Evolutionary conservation across 345 rosid species (phyloP).

Genomic region (Bretschneidera sinensis): DNA sequence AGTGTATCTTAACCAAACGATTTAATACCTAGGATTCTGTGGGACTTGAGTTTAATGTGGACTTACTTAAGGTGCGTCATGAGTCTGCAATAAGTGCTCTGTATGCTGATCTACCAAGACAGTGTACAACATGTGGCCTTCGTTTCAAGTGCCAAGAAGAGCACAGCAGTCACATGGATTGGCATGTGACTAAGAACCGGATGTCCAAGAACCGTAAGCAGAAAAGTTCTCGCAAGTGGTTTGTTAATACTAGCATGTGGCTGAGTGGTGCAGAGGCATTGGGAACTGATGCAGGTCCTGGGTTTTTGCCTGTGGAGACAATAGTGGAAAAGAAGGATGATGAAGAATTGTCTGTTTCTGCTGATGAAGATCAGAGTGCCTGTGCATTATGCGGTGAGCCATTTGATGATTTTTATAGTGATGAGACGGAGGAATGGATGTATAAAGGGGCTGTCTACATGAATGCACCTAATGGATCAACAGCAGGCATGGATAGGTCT

Average conservation of each 20-base stretch:
- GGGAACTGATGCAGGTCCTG: slow-evolving; percentile 91
- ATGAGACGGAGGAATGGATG: slow-evolving; percentile 99
- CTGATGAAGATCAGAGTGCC: slow-evolving; percentile 87
- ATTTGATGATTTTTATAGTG: slow-evolving; percentile 95
- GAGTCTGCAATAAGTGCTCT: slow-evolving; percentile 74
- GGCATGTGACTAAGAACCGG: slow-evolving; percentile 99
- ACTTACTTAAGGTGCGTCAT: slow-evolving; percentile 75
- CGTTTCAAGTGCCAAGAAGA: slow-evolving; percentile 93
- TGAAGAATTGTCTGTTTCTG: slow-evolving; percentile 94
- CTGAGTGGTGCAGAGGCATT: slow-evolving; percentile 98
- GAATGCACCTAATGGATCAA: slow-evolving; percentile 67
- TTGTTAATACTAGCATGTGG: slow-evolving; percentile 94
- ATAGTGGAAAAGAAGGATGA: slow-evolving; percentile 75
- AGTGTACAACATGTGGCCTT: slow-evolving; percentile 94
- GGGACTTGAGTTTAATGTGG: slow-evolving; percentile 75
- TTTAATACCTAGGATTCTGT: slow-evolving; percentile 55
- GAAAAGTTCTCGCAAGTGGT: slow-evolving; percentile 96
- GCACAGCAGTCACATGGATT: slow-evolving; percentile 98
- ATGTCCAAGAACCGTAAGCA: slow-evolving; percentile 95
- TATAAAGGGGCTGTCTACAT: slow-evolving; percentile 94
- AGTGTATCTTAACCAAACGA: slow-evolving; percentile 24
- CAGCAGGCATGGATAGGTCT: slow-evolving; percentile 64
- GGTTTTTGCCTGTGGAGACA: slow-evolving; percentile 71
- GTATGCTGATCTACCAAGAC: slow-evolving; percentile 89
- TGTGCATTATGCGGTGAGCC: slow-evolving; percentile 97